Evolutionary conservation across 1,284 basidiomycete species (phyloP).

Genomic region (Termitomyces sp.): DNA sequence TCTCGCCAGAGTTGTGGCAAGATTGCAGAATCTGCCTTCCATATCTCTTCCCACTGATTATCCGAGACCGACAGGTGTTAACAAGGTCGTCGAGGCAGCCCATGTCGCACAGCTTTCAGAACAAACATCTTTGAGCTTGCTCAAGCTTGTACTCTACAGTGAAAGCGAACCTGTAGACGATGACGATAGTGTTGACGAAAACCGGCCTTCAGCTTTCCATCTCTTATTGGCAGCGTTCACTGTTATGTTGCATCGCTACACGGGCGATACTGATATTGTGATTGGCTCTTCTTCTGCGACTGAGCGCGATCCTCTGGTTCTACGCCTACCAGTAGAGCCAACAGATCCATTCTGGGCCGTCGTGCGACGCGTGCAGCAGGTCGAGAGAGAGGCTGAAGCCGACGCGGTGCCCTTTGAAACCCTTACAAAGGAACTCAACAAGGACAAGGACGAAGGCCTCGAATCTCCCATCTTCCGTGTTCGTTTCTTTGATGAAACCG

Average conservation of each 20-base stretch:
- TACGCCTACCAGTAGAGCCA: conserved; percentile 83
- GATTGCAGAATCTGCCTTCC: conserved; percentile 77
- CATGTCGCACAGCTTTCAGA: conserved; percentile 63
- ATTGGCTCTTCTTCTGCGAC: conserved; percentile 86
- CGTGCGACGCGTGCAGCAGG: conserved; percentile 79
- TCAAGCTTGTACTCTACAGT: conserved; percentile 73
- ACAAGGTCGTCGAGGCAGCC: conserved; percentile 77
- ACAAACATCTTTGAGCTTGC: conserved; percentile 62
- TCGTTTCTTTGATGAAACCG: conserved; percentile 93
- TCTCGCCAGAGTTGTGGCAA: conserved; percentile 50
- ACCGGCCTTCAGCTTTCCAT: conserved; percentile 82
- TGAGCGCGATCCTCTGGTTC: conserved; percentile 77
- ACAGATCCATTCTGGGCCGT: conserved; percentile 91
- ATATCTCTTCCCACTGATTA: conserved; percentile 97
- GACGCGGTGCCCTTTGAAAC: conserved; percentile 83
- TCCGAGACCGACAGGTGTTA: conserved; percentile 73
- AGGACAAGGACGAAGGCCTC: conserved; percentile 53
- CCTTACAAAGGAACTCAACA: conserved; percentile 71
- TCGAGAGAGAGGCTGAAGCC: conserved; percentile 80
- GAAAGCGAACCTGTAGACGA: conserved; percentile 56
- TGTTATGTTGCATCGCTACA: conserved; percentile 91
- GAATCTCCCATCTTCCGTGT: conserved; percentile 85
- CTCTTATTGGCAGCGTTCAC: conserved; percentile 89
- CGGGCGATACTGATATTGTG: conserved; percentile 92
- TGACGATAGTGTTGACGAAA: conserved; percentile 39